A percentile compares a stretch with the other conserved stretches of the same genome.
These are phyloP conservation scores for Naegleria gruberi DNA, from an alignment of 208 protist species.

Conservation along the genomic window DNA sequence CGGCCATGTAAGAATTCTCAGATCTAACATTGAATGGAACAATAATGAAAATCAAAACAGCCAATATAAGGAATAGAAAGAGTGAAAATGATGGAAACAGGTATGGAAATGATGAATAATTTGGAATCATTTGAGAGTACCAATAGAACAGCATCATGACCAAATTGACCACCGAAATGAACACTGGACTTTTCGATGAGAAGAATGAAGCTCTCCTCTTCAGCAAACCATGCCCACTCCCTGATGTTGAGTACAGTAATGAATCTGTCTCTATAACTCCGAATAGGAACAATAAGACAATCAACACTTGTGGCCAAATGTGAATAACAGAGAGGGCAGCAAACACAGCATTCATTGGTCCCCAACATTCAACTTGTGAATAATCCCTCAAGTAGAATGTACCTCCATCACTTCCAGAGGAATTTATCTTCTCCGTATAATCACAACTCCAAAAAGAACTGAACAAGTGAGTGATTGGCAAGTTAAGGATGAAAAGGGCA, in stretches of 20 bases:
- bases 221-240: neutral
- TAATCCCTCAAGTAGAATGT: neutral
- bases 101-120: neutral
- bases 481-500: neutral
- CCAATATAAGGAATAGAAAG: neutral
- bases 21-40: neutral
- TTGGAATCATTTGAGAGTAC: neutral
- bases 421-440: neutral
- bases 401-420: neutral
- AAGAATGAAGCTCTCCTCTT: neutral
- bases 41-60: neutral
- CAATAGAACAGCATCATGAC: neutral
- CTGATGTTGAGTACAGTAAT: neutral
- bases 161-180: neutral
- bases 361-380: neutral
- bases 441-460: neutral
- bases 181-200: neutral
- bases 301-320: neutral
- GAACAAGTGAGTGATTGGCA: neutral
- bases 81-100: neutral
- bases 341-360: neutral
- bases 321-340: neutral
- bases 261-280: neutral
- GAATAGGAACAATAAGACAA: neutral
- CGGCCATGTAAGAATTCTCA: neutral